Evolutionary conservation across 495 filamentous ascomycete genomes (phyloP), one percentile per base, ranked within the genome.

Genomic region (Viridothelium virens): DNA sequence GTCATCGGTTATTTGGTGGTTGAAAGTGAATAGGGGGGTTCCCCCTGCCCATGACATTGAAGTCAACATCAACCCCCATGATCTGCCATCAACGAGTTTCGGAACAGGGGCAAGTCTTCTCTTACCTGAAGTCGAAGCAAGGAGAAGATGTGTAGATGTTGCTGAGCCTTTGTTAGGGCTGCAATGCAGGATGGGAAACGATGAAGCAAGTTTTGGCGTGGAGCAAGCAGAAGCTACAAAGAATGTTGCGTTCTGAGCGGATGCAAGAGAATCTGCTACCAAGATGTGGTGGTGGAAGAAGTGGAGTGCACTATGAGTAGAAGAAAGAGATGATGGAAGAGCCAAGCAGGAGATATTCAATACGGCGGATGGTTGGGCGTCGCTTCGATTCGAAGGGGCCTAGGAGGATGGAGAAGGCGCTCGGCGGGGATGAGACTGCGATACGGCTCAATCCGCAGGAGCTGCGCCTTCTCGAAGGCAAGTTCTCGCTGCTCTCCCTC

Each of bases 211-310:
- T 59, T 59, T 36, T 10, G 53, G 31, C 11, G 61, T 53, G 18
- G 65, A 67, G 44, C 39, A 11, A 67, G 65, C 65, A 67, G 63
- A 64, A 64, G 65, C 65, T 67, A 67, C 65, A 16, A 67, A 46
- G 46, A 64, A 67, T 67, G 65, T 63, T 67, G 44, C 38, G 18
- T 63, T 39, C 41, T 59, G 61, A 64, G 38, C 61, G 61, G 61
- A 67, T 67, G 65, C 65, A 67, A 67, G 41, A 46, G 63, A 61
- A 67, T 63, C 18, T 59, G 53, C 53, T 59, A 59, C 53, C 53
- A 59, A 59, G 53, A 59, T 59, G 53, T 31, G 36, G 53, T 59
- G 38, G 48, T 11, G 38, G 38, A 67, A 67, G 62, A 64, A 61
- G 48, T 46, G 34, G 36, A 63, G 65, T 53, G 47, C 11, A 56